These are phyloP conservation scores for Amphichorda felina DNA, from an alignment of 2,329 filamentous ascomycete species.

Conservation along the genomic window DNA sequence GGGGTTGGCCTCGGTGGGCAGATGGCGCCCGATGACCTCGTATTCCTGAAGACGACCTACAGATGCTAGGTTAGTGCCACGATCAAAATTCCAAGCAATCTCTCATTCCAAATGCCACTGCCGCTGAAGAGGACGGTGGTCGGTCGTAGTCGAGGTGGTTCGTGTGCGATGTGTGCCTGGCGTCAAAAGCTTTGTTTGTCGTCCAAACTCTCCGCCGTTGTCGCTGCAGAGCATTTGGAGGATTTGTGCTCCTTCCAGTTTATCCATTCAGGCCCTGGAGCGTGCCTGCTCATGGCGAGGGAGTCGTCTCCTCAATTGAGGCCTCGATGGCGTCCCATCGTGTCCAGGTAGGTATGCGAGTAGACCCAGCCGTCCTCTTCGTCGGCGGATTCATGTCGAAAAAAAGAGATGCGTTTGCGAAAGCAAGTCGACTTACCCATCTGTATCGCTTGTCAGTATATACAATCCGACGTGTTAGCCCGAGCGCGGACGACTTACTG, in stretches of 20 bases:
- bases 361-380: not conserved
- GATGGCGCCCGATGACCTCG: conserved; percentile 99
- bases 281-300: not conserved
- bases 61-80: not conserved
- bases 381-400: not conserved
- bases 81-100: too few species aligned
- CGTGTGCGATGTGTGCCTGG: too few species aligned
- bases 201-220: too few species aligned
- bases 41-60: conserved; percentile 99
- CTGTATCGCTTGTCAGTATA: conserved; percentile 31
- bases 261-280: too few species aligned
- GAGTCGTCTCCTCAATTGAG: too few species aligned
- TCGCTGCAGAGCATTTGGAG: too few species aligned
- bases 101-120: too few species aligned
- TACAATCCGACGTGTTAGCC: conserved; percentile 6
- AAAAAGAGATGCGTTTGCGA: not conserved
- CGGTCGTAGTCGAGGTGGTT: too few species aligned
- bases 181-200: too few species aligned
- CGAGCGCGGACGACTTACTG: conserved; percentile 26
- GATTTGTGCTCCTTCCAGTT: too few species aligned
- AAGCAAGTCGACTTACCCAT: conserved; percentile 43
- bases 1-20: conserved; percentile 95
- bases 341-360: not conserved
- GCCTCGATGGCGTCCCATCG: not conserved
- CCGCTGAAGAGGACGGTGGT: too few species aligned